phyloP scores from a whole-genome alignment of 2,329 filamentous ascomycete species.

The Fusarium mundagurra region DNA sequence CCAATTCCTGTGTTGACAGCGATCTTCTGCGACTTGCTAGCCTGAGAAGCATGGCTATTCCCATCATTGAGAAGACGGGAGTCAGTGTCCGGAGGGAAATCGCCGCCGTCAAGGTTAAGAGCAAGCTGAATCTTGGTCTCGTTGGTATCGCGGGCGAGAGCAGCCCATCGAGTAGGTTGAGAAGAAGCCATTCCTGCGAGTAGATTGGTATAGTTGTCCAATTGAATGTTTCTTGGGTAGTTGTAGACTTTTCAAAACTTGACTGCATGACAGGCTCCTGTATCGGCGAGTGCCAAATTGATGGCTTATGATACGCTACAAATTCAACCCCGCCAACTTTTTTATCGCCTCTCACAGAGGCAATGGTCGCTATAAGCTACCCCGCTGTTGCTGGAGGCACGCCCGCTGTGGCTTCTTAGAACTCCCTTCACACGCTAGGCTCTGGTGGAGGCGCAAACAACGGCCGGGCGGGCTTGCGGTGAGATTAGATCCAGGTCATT shows the following conservation, averaged over 20 bases:
- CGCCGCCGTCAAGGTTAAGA: slow-evolving; percentile 91
- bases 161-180: slow-evolving; percentile 70
- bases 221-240: not conserved
- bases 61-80: slow-evolving; percentile 59
- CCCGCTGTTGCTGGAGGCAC: slow-evolving; percentile 43
- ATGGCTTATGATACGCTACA: slow-evolving; percentile 39
- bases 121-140: slow-evolving; percentile 97
- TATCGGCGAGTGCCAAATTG: slow-evolving; percentile 45
- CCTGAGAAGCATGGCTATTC: slow-evolving; percentile 82
- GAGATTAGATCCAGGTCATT: slow-evolving; percentile 4
- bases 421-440: slow-evolving; percentile 36
- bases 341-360: slow-evolving; percentile 20
- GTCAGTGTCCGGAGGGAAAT: slow-evolving; percentile 73
- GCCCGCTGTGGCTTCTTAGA: slow-evolving; percentile 33
- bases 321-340: slow-evolving; percentile 29
- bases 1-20: slow-evolving; percentile 92
- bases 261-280: slow-evolving; percentile 36
- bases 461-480: slow-evolving; percentile 10
- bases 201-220: slow-evolving; percentile 20
- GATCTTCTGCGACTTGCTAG: slow-evolving; percentile 85
- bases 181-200: slow-evolving; percentile 40
- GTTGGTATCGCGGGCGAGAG: slow-evolving; percentile 90
- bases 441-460: slow-evolving; percentile 10
- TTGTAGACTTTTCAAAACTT: slow-evolving; percentile 22
- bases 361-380: slow-evolving; percentile 40